phyloP scores from a whole-genome alignment of 306 rosid species.

The Arachis stenosperma region DNA sequence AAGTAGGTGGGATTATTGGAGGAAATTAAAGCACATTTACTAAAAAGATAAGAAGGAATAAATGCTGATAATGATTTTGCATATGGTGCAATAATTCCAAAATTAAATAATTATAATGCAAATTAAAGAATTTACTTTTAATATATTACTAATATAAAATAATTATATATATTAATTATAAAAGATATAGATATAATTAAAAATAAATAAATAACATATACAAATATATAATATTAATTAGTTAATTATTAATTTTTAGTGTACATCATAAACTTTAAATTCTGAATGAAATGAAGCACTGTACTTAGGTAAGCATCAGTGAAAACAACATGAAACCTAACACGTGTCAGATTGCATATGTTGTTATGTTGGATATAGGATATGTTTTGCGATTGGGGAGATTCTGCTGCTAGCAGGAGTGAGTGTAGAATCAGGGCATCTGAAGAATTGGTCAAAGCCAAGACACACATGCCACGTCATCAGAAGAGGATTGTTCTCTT shows the following conservation, averaged over 20 bases:
- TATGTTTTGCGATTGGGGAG: conserved; percentile 70
- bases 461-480: conserved; percentile 51
- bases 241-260: too few species aligned
- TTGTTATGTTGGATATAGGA: conserved; percentile 43
- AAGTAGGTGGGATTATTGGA: neutral
- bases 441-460: conserved; percentile 64
- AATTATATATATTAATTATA: too few species aligned
- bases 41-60: neutral
- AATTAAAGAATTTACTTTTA: too few species aligned
- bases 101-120: too few species aligned
- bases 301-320: neutral
- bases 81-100: too few species aligned
- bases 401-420: conserved; percentile 60
- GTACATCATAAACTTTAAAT: too few species aligned
- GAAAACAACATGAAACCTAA: neutral
- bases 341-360: neutral
- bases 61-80: neutral
- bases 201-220: too few species aligned
- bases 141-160: too few species aligned
- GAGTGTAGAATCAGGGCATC: conserved; percentile 68
- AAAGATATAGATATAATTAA: too few species aligned
- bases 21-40: neutral
- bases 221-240: too few species aligned
- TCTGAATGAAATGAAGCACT: neutral
- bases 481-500: conserved; percentile 61